Evolutionary conservation across 306 rosid species (phyloP).

Genomic region (Cucumis sativus): Cucumber_9930_V3 NC_026658.2:2868501-2869000

Average conservation of each 20-base stretch:
- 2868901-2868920: too few relatives aligned
- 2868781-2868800: neutral
- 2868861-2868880: neutral
- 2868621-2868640: neutral
- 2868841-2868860: neutral
- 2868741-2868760: neutral
- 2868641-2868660: neutral
- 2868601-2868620: neutral
- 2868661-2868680: neutral
- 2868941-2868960: too few relatives aligned
- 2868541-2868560: neutral
- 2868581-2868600: neutral
- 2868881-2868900: neutral
- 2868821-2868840: neutral
- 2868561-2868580: too few relatives aligned
- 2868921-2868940: too few relatives aligned
- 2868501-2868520: constrained; percentile 39
- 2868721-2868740: neutral
- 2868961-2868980: too few relatives aligned
- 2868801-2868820: neutral
- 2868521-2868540: neutral
- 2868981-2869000: too few relatives aligned
- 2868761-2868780: neutral
- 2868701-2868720: neutral
- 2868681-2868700: neutral